Conservation (phyloP, 495 filamentous ascomycete genomes). For the Trichocladium antarcticum region DNA sequence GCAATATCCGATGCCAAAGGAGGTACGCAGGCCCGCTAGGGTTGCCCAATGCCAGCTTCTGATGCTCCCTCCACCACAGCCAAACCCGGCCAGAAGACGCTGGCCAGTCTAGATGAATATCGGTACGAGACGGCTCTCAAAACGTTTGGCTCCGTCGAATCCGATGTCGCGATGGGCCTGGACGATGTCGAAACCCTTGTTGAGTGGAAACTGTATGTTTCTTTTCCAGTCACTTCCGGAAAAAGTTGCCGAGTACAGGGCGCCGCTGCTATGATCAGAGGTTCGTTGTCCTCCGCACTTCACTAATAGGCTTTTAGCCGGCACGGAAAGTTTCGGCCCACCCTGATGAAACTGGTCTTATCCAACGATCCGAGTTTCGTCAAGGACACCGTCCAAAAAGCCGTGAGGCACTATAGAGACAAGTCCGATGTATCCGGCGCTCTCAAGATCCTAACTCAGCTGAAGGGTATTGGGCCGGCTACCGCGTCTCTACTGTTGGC, state of each 20-base stretch:
- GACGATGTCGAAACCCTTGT: constrained; percentile 45
- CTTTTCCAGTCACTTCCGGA: too few relatives aligned
- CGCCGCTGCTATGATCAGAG: too few relatives aligned
- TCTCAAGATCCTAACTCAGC: constrained; percentile 38
- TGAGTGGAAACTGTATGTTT: constrained; percentile 65
- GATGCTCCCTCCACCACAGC: constrained; percentile 14
- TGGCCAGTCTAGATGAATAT: constrained; percentile 39
- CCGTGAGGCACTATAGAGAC: constrained; percentile 38
- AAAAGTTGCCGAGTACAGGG: too few relatives aligned
- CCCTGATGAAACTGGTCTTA: constrained; percentile 52
- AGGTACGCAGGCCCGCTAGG: constrained; percentile 21
- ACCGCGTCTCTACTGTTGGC: constrained; percentile 63
- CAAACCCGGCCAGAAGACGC: constrained; percentile 34
- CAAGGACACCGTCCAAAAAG: constrained; percentile 36
- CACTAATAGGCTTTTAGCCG: constrained; percentile 20
- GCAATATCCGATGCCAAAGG: constrained; percentile 32
- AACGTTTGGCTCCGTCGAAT: constrained; percentile 25
- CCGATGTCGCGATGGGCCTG: constrained; percentile 25
- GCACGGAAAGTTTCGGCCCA: constrained; percentile 62
- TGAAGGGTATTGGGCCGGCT: constrained; percentile 58
- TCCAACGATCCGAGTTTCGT: constrained; percentile 43
- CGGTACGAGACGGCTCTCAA: constrained; percentile 36
- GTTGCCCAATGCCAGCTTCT: neutral
- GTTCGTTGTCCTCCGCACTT: too few relatives aligned
- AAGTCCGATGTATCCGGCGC: constrained; percentile 38